Evolutionary conservation across 192 early-diverging fungal species (phyloP).

Genomic region (Podila horticola): DNA sequence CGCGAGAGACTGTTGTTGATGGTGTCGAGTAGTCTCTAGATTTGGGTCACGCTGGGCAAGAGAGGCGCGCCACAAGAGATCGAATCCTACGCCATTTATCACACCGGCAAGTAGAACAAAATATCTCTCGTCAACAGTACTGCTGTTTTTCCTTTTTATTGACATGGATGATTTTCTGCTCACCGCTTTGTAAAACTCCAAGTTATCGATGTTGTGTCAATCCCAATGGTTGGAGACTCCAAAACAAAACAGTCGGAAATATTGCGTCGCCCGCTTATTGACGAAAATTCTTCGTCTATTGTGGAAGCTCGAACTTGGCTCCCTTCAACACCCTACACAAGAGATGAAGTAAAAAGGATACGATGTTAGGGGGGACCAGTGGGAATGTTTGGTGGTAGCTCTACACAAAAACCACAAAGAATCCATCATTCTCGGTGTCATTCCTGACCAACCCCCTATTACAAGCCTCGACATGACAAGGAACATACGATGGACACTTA

Average conservation of each 20-base stretch:
- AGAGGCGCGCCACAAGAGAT: too few relatives aligned
- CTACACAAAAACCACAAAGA: not conserved
- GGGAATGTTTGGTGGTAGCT: not conserved
- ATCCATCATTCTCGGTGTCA: not conserved
- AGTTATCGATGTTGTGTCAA: not conserved
- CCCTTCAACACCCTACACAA: conserved; percentile 73
- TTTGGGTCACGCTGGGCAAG: too few relatives aligned
- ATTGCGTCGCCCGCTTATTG: not conserved
- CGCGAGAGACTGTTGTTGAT: too few relatives aligned
- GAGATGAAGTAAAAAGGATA: not conserved
- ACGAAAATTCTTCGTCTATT: conserved; percentile 25
- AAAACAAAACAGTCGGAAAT: not conserved
- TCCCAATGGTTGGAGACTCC: too few relatives aligned
- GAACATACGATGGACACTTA: conserved; percentile 32
- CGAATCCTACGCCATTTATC: too few relatives aligned
- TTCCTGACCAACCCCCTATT: not conserved
- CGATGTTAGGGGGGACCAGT: not conserved
- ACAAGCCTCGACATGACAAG: not conserved
- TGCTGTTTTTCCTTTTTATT: too few relatives aligned
- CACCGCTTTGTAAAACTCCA: not conserved
- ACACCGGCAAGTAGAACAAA: too few relatives aligned
- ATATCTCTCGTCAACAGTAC: too few relatives aligned
- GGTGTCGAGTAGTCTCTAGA: too few relatives aligned
- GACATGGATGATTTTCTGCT: too few relatives aligned
- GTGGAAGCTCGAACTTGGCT: conserved; percentile 76